Evolutionary conservation across 805 yeast genomes (phyloP).

Genomic region (Limtongozyma cylindracea): DNA sequence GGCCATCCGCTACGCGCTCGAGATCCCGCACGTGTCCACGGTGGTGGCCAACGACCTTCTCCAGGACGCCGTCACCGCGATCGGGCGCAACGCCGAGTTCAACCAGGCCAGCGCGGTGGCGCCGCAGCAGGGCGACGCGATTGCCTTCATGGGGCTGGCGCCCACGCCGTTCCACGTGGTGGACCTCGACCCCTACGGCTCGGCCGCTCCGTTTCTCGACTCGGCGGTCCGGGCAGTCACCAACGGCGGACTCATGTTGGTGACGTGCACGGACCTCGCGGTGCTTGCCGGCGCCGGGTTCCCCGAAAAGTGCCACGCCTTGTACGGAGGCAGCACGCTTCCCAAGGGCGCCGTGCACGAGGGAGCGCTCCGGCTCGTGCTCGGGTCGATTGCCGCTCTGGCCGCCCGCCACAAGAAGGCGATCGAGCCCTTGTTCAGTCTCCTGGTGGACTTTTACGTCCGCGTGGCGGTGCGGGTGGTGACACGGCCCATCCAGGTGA

Average conservation of each 20-base stretch:
- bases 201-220: slow-evolving; percentile 90
- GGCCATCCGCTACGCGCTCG: slow-evolving; percentile 83
- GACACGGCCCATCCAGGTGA: slow-evolving; percentile 62
- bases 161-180: slow-evolving; percentile 48
- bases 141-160: slow-evolving; percentile 37
- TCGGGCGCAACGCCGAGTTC: slow-evolving; percentile 40
- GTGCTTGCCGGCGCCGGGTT: slow-evolving; percentile 90
- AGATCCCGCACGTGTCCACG: slow-evolving; percentile 47
- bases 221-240: slow-evolving; percentile 68
- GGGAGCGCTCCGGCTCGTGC: slow-evolving; percentile 68
- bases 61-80: slow-evolving; percentile 65
- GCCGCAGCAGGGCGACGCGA: slow-evolving; percentile 80
- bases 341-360: slow-evolving; percentile 69
- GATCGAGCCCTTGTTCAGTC: slow-evolving; percentile 65
- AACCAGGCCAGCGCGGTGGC: slow-evolving; percentile 31
- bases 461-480: slow-evolving; percentile 61
- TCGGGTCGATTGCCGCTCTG: slow-evolving; percentile 46
- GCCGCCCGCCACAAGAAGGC: slow-evolving; percentile 80
- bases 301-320: slow-evolving; percentile 89
- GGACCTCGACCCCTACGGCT: slow-evolving; percentile 94
- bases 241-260: slow-evolving; percentile 66
- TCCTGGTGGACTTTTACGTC: slow-evolving; percentile 84
- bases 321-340: slow-evolving; percentile 55
- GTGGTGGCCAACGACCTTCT: slow-evolving; percentile 81
- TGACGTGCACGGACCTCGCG: slow-evolving; percentile 92